Conservation (phyloP, 129 eudicot species). For the Rutidosis leptorrhynchoides region DNA sequence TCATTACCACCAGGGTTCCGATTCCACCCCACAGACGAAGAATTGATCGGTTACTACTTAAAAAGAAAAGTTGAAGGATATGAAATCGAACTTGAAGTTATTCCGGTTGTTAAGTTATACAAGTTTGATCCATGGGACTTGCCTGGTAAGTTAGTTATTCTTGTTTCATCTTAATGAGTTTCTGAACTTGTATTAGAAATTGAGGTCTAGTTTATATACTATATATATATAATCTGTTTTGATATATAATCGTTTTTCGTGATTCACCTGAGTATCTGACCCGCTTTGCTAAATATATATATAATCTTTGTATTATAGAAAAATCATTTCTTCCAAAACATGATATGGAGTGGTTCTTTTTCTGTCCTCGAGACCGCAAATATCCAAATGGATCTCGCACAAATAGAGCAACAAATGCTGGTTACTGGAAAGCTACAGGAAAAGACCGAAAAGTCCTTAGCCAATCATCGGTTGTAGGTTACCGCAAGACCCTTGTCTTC, state of each 20-base stretch:
- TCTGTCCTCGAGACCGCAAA: slow-evolving; percentile 72
- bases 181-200: background rate
- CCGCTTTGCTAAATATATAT: too few species aligned
- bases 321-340: slow-evolving; percentile 75
- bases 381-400: slow-evolving; percentile 91
- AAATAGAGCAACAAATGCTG: slow-evolving; percentile 69
- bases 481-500: slow-evolving; percentile 79
- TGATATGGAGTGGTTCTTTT: slow-evolving; percentile 90
- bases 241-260: background rate
- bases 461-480: slow-evolving; percentile 54
- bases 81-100: slow-evolving; percentile 83
- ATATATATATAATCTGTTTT: background rate
- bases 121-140: slow-evolving; percentile 91
- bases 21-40: slow-evolving; percentile 85
- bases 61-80: slow-evolving; percentile 68
- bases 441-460: slow-evolving; percentile 66
- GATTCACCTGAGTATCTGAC: too few species aligned
- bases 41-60: slow-evolving; percentile 67
- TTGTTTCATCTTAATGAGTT: background rate
- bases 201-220: slow-evolving; percentile 1
- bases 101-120: slow-evolving; percentile 72
- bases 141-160: slow-evolving; percentile 49
- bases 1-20: slow-evolving; percentile 89
- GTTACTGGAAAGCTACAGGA: slow-evolving; percentile 92
- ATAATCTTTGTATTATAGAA: slow-evolving; percentile 32